Evolutionary conservation across 495 filamentous ascomycete species (phyloP), one percentile per base, ranked within the genome.

Genomic region (Neurospora tetrasperma): DNA sequence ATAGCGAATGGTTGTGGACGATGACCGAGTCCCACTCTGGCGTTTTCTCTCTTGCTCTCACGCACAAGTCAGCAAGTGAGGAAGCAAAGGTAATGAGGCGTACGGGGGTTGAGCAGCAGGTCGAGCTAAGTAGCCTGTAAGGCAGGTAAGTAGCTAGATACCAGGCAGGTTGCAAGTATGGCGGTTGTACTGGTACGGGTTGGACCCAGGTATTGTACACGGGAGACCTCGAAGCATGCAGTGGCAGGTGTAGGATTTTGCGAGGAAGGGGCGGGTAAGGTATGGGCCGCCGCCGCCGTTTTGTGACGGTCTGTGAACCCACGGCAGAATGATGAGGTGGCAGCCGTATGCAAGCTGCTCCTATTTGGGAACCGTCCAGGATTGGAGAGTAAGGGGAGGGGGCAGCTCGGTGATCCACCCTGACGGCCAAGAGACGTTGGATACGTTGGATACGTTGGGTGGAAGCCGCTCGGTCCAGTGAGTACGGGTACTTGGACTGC

Each of bases 261-360:
- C 72, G 72, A 75, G 72, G 76, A 78, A 75, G 75, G 76, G 77
- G 74, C 75, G 76, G 78, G 76, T 78, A 74, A 75, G 76, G 76
- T 66, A 66, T 66, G 54, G 54, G 54, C 54, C 54, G 54, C 79
- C 77, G 20, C 20, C 48, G 73, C 79, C 77, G 78, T 77, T 77
- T 76, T 75, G 80, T 75, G 76, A 77, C 68, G 72, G 73, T 43
- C 79, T 73, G 70, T 75, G 76, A 73, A 73, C 79, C 74, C 79
- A 76, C 79, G 76, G 78, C 76, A 77, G 74, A 77, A 78, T 79
- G 78, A 75, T 79, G 79, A 80, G 74, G 74, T 80, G 77, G 80
- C 79, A 78, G 74, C 70, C 74, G 76, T 78, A 78, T 82, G 80
- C 79, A 81, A 77, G 77, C 77, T 71, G 71, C 77, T 77, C 54